These are phyloP conservation scores for Roridomyces roridus DNA, from an alignment of 768 basidiomycete species.

Conservation along the genomic window DNA sequence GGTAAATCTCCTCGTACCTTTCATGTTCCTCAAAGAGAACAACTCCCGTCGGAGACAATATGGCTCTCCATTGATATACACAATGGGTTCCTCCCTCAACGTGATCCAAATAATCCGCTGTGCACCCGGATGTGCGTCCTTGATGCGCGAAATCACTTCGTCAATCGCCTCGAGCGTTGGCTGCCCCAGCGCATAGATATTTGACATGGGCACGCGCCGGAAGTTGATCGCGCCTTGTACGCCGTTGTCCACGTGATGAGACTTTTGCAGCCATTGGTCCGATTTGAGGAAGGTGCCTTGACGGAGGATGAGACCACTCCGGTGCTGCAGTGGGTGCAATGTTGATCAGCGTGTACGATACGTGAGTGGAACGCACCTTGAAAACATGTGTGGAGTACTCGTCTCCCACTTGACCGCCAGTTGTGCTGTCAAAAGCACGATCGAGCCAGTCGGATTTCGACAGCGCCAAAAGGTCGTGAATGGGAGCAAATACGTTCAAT, in stretches of 20 bases:
- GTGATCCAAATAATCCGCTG: conserved; percentile 87
- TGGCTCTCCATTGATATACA: conserved; percentile 91
- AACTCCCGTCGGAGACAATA: conserved; percentile 89
- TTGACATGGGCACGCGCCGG: conserved; percentile 78
- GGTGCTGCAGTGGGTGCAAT: conserved; percentile 67
- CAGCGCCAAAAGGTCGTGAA: conserved; percentile 84
- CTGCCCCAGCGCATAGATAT: conserved; percentile 92
- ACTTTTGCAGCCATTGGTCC: conserved; percentile 87
- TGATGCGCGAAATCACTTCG: conserved; percentile 73
- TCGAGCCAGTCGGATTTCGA: conserved; percentile 71
- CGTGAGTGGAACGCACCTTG: conserved; percentile 53
- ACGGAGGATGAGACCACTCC: conserved; percentile 92
- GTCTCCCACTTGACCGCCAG: conserved; percentile 88
- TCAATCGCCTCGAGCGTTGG: conserved; percentile 89
- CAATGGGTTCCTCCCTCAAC: conserved; percentile 89
- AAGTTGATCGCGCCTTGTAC: conserved; percentile 97
- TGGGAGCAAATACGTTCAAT: conserved; percentile 89
- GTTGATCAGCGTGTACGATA: not conserved
- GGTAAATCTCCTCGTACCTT: too few species aligned
- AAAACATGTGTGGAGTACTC: conserved; percentile 97
- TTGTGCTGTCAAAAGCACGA: conserved; percentile 65
- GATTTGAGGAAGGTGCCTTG: conserved; percentile 92
- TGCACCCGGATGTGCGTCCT: conserved; percentile 61
- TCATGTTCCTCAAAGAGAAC: conserved; percentile 92
- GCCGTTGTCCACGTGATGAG: conserved; percentile 64